These are phyloP conservation scores for Durusdinium trenchii DNA, from an alignment of 73 alveolate species.

Conservation along the genomic window DNA sequence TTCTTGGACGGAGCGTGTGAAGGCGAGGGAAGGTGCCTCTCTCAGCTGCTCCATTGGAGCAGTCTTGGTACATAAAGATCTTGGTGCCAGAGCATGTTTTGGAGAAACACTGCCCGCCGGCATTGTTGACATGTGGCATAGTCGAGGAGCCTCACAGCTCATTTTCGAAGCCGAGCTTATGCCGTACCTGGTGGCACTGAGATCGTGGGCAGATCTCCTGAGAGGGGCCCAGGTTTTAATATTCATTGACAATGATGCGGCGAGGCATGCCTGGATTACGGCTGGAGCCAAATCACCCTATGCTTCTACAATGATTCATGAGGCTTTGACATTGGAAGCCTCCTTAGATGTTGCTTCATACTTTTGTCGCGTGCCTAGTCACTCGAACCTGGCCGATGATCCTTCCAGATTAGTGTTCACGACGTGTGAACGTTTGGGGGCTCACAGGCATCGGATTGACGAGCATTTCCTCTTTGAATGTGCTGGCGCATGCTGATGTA, in stretches of 20 bases:
- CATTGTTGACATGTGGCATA: too few species aligned
- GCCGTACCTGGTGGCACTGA: not conserved
- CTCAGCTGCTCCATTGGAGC: too few species aligned
- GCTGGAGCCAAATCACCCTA: not conserved
- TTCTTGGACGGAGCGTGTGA: too few species aligned
- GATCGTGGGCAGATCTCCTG: not conserved
- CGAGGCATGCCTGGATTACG: not conserved
- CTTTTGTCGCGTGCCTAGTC: slow-evolving; percentile 3
- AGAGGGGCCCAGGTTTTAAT: not conserved
- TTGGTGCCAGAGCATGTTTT: too few species aligned
- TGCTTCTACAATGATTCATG: not conserved
- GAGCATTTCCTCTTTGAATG: not conserved
- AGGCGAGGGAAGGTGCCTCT: too few species aligned
- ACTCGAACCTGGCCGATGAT: not conserved
- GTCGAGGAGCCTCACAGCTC: too few species aligned
- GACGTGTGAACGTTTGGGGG: not conserved
- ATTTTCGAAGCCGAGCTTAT: too few species aligned
- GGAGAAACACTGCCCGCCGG: too few species aligned
- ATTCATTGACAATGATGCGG: slow-evolving; percentile 27
- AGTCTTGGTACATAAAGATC: too few species aligned
- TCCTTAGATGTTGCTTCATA: not conserved
- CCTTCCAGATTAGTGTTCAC: not conserved
- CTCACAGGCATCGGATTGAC: not conserved
- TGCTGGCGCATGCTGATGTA: too few species aligned
- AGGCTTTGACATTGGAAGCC: not conserved